phyloP scores from a whole-genome alignment of 768 basidiomycete genomes.

The Rhodotorula paludigena region DNA sequence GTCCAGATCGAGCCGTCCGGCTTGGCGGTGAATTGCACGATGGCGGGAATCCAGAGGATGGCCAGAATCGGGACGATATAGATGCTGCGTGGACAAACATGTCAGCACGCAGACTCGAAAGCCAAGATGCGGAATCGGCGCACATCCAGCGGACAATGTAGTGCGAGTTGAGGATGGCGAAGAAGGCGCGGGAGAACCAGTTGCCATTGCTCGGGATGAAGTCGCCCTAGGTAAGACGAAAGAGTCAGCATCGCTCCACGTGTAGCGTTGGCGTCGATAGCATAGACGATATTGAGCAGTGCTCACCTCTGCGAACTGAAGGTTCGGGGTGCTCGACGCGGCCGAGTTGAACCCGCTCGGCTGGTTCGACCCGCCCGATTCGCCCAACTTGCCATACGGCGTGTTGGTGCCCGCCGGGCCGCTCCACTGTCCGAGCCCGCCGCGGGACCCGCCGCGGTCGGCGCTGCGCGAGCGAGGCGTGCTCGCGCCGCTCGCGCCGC shows the following conservation, averaged over 20 bases:
- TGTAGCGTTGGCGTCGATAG: no score
- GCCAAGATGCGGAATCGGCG: constrained; percentile 27
- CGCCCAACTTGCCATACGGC: constrained; percentile 33
- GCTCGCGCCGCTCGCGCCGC: constrained; percentile 14
- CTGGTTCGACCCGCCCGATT: background rate
- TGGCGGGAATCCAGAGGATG: constrained; percentile 68
- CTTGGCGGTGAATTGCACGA: constrained; percentile 58
- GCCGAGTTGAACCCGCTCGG: constrained; percentile 22
- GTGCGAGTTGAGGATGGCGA: constrained; percentile 33
- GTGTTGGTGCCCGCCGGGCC: constrained; percentile 21
- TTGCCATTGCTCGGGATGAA: constrained; percentile 19
- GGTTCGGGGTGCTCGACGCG: constrained; percentile 26
- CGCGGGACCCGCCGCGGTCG: background rate
- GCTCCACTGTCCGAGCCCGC: constrained; percentile 34
- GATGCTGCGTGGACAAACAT: background rate
- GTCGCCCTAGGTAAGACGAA: no score
- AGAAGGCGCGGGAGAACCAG: constrained; percentile 26
- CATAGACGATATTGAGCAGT: no score
- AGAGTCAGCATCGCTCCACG: no score
- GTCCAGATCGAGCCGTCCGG: constrained; percentile 56
- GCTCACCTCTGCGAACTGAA: constrained; percentile 39
- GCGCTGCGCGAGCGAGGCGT: constrained; percentile 2
- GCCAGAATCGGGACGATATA: constrained; percentile 66
- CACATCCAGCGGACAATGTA: constrained; percentile 48
- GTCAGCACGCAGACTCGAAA: constrained; percentile 47